A percentile compares a stretch with the other conserved stretches of the same genome.
Conservation (phyloP, 805 yeast genomes). For the Metschnikowia bowlesiae region DNA sequence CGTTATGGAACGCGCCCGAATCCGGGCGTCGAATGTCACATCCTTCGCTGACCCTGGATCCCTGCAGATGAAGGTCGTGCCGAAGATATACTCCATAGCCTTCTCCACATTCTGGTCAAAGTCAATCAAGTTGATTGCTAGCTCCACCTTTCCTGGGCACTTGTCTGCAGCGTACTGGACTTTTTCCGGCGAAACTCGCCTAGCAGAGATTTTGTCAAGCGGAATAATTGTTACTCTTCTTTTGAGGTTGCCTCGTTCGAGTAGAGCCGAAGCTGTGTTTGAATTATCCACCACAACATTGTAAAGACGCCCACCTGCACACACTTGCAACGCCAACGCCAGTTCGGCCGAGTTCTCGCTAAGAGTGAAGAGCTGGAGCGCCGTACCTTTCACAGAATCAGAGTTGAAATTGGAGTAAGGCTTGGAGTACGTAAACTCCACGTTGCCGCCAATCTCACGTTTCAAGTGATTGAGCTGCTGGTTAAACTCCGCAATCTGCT, state of each 20-base stretch:
- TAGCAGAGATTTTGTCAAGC: slow-evolving; percentile 72
- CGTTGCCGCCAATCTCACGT: slow-evolving; percentile 56
- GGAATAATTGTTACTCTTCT: slow-evolving; percentile 91
- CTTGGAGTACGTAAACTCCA: slow-evolving; percentile 68
- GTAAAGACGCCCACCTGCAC: slow-evolving; percentile 89
- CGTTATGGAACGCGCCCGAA: slow-evolving; percentile 80
- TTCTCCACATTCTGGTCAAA: slow-evolving; percentile 64
- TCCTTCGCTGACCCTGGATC: slow-evolving; percentile 85
- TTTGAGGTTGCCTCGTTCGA: slow-evolving; percentile 72
- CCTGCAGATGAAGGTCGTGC: slow-evolving; percentile 79
- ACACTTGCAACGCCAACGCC: slow-evolving; percentile 82
- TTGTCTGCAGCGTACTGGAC: slow-evolving; percentile 65
- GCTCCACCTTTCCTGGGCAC: slow-evolving; percentile 81
- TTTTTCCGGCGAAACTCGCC: slow-evolving; percentile 46
- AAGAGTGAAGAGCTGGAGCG: slow-evolving; percentile 75
- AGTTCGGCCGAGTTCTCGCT: slow-evolving; percentile 52
- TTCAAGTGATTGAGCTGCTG: slow-evolving; percentile 50
- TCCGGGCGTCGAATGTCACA: slow-evolving; percentile 81
- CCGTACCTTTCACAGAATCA: slow-evolving; percentile 74
- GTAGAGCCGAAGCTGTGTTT: slow-evolving; percentile 72
- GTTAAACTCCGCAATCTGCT: slow-evolving; percentile 27
- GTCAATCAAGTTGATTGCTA: slow-evolving; percentile 79
- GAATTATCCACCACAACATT: slow-evolving; percentile 91
- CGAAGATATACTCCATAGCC: slow-evolving; percentile 92
- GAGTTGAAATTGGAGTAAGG: slow-evolving; percentile 62